Conservation (phyloP, 768 basidiomycete species). For the Serendipita sp. region DNA sequence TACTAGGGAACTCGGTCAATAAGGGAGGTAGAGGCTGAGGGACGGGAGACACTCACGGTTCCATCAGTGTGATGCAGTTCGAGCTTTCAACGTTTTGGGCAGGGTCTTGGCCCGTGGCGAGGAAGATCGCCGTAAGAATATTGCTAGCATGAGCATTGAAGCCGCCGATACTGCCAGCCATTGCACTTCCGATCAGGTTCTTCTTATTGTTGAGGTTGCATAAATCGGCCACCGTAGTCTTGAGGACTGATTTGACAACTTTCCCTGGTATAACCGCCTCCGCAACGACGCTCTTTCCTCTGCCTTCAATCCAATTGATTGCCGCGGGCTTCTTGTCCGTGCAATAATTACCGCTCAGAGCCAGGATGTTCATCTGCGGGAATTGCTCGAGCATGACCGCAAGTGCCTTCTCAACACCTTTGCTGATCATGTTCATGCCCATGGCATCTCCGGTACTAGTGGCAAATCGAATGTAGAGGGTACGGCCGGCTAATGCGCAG, state of each 20-base stretch:
- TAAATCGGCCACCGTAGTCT: conserved; percentile 82
- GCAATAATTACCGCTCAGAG: conserved; percentile 95
- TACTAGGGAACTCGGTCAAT: conserved; percentile 29
- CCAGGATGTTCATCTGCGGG: conserved; percentile 82
- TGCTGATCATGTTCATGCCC: conserved; percentile 99
- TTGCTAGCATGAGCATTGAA: conserved; percentile 99
- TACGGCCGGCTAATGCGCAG: conserved; percentile 83
- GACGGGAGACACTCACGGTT: conserved; percentile 51
- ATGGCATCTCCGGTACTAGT: conserved; percentile 95
- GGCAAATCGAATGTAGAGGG: conserved; percentile 83
- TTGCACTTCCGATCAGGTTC: conserved; percentile 92
- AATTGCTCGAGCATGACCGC: conserved; percentile 62
- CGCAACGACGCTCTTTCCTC: conserved; percentile 95
- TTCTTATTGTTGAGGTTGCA: conserved; percentile 93
- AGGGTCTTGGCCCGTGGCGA: conserved; percentile 97
- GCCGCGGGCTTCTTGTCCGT: conserved; percentile 99
- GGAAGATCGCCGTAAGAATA: conserved; percentile 86
- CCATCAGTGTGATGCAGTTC: conserved; percentile 98
- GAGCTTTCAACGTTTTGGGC: conserved; percentile 99
- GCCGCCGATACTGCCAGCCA: conserved; percentile 96
- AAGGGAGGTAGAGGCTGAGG: neutral
- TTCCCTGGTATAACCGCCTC: conserved; percentile 87
- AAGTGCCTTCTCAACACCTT: conserved; percentile 91
- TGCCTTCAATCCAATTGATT: conserved; percentile 99
- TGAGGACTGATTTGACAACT: conserved; percentile 77